A percentile compares a stretch with the other conserved stretches of the same genome.
Conservation (phyloP, 2,329 filamentous ascomycete genomes). For the Clarireedia hainanense region DNA sequence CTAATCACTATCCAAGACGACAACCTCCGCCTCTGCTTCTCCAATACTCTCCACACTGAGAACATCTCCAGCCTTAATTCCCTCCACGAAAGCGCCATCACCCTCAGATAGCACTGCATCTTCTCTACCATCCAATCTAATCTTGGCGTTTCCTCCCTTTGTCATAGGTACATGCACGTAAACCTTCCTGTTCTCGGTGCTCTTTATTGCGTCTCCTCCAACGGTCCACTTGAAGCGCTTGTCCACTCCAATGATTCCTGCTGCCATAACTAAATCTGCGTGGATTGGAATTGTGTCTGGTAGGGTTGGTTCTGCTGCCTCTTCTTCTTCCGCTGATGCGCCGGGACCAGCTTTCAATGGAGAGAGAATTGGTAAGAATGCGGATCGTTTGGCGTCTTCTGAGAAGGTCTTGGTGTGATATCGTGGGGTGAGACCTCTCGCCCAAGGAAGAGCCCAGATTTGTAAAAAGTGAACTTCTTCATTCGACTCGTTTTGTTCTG, state of each 20-base stretch:
- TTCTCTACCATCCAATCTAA: conserved; percentile 58
- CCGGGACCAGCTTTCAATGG: conserved; percentile 59
- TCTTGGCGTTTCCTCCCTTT: conserved; percentile 63
- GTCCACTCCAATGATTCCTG: conserved; percentile 61
- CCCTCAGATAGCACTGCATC: conserved; percentile 65
- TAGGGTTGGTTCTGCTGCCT: conserved; percentile 51
- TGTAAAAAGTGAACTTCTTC: conserved; percentile 75
- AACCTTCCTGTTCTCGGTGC: conserved; percentile 58
- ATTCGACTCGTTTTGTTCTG: conserved; percentile 70
- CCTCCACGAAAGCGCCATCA: conserved; percentile 70
- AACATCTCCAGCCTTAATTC: conserved; percentile 55
- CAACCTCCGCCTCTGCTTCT: conserved; percentile 34
- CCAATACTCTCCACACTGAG: conserved; percentile 60
- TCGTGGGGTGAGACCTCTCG: conserved; percentile 59
- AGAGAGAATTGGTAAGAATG: conserved; percentile 68
- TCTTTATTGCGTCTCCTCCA: conserved; percentile 46
- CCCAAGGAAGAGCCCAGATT: conserved; percentile 81
- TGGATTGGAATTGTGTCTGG: conserved; percentile 72
- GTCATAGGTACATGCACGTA: conserved; percentile 78
- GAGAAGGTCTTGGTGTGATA: conserved; percentile 70
- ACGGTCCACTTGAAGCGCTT: conserved; percentile 64
- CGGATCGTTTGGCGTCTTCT: conserved; percentile 64
- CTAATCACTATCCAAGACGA: conserved; percentile 19
- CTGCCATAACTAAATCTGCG: conserved; percentile 77
- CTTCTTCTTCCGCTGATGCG: conserved; percentile 55